These are phyloP conservation scores for Exophiala xenobiotica DNA, from an alignment of 2,329 filamentous ascomycete genomes.

Conservation along the genomic window DNA sequence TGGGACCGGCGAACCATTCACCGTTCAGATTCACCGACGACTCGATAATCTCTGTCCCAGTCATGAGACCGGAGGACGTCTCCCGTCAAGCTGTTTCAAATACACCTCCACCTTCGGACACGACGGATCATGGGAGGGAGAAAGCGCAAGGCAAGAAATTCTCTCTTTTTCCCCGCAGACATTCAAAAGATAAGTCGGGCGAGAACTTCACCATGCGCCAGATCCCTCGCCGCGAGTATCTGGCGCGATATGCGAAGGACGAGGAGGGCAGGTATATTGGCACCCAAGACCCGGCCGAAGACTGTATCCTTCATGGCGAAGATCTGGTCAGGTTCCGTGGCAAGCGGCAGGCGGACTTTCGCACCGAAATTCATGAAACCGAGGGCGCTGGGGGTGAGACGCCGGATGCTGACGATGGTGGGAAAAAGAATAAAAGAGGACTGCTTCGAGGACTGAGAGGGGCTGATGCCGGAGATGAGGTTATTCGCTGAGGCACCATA, in stretches of 20 bases:
- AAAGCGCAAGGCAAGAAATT: neutral
- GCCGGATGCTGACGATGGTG: neutral
- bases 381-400: neutral
- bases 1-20: constrained; percentile 10
- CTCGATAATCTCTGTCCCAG: constrained; percentile 23
- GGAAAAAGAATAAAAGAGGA: neutral
- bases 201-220: constrained; percentile 23
- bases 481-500: neutral
- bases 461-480: neutral
- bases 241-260: constrained; percentile 30
- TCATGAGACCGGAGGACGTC: constrained; percentile 13
- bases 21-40: constrained; percentile 22
- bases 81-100: neutral
- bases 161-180: constrained; percentile 11
- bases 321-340: constrained; percentile 17
- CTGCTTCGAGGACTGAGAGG: neutral
- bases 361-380: neutral
- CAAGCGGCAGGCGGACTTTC: too few relatives aligned
- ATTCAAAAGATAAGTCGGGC: constrained; percentile 1
- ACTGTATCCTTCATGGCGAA: constrained; percentile 25
- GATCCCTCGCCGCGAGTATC: constrained; percentile 23
- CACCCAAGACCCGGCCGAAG: constrained; percentile 23
- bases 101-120: neutral
- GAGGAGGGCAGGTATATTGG: constrained; percentile 24
- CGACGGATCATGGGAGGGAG: neutral